A percentile compares a stretch with the other conserved stretches of the same genome.
Conservation (phyloP, 2,329 filamentous ascomycete genomes). For the Penicillium sp. region DNA sequence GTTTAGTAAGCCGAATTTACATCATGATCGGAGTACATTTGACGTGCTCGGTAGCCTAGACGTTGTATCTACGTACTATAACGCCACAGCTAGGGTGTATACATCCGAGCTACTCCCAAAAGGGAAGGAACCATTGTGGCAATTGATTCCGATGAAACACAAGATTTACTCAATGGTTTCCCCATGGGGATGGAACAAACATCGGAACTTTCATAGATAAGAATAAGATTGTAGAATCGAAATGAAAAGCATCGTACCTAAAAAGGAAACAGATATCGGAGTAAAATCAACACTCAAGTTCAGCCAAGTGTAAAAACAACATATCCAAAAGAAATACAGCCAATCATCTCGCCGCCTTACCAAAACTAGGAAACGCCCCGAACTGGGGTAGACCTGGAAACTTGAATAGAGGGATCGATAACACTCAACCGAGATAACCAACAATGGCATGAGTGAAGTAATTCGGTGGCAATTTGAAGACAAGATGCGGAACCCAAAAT, state of each 20-base stretch:
- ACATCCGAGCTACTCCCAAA: constrained; percentile 16
- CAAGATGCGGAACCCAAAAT: neutral
- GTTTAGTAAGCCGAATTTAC: neutral
- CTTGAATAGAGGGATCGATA: neutral
- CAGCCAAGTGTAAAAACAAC: neutral
- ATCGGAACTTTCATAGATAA: neutral
- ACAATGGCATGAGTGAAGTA: neutral
- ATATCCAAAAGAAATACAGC: neutral
- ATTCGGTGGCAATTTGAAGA: neutral
- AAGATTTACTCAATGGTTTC: neutral
- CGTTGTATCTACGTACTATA: constrained; percentile 16
- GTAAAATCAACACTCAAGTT: neutral
- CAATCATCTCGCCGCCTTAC: neutral
- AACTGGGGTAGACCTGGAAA: neutral
- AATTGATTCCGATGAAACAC: no score
- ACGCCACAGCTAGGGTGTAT: no score
- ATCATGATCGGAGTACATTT: neutral
- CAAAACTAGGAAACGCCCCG: neutral
- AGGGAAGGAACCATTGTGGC: neutral
- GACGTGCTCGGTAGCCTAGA: neutral
- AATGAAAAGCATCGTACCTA: neutral
- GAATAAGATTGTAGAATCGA: neutral
- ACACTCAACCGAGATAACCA: neutral
- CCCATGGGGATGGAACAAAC: neutral
- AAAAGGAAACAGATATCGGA: neutral